These are phyloP conservation scores for Gossypium turneri DNA, from an alignment of 345 rosid species.

Conservation along the genomic window DNA sequence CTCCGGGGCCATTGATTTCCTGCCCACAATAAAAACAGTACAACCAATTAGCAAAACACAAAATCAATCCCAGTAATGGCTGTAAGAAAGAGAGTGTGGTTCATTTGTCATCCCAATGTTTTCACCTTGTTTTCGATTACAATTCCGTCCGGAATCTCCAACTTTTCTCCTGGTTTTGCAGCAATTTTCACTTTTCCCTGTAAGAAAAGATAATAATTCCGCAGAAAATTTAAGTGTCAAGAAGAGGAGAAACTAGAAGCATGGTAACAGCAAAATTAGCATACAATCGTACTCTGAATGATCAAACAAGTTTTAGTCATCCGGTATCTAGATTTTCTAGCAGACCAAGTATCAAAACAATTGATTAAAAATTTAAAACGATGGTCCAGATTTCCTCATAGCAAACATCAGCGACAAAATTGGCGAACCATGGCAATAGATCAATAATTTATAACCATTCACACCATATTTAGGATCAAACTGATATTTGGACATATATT, in stretches of 20 bases:
- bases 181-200: conserved; percentile 75
- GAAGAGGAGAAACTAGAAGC: background rate
- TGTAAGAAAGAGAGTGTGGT: background rate
- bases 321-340: background rate
- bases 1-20: conserved; percentile 78
- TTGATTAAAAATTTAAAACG: background rate
- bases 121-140: conserved; percentile 79
- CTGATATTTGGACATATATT: too few species aligned
- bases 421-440: too few species aligned
- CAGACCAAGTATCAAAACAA: background rate
- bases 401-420: too few species aligned
- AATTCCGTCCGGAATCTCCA: conserved; percentile 70
- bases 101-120: background rate
- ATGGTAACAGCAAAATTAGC: background rate
- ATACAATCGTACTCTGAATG: background rate
- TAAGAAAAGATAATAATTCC: background rate
- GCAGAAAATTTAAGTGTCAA: background rate
- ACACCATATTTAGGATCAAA: too few species aligned
- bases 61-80: background rate
- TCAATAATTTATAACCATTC: too few species aligned
- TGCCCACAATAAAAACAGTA: conserved; percentile 16
- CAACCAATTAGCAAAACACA: background rate
- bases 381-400: too few species aligned
- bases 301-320: background rate
- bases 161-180: conserved; percentile 65